Base-by-base conservation (phyloP, 2,329 filamentous ascomycete genomes). In the Fusarium sp. region DNA sequence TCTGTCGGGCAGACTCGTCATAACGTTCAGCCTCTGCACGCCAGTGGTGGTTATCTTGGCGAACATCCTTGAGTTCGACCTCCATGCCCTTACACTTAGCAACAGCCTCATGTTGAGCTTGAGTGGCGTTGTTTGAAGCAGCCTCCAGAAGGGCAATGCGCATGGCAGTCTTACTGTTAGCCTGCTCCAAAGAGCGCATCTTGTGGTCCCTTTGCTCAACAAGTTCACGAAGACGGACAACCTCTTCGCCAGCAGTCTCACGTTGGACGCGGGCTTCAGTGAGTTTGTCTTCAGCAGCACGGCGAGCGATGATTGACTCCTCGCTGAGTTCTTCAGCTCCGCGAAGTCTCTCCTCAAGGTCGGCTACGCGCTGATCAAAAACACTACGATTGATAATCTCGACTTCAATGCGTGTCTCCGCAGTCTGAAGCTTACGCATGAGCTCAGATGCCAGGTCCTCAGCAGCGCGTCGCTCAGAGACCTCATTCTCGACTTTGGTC, bases 191-290 rank as follows among this genome's bases (percentile, higher is more conserved):
- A 21, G 80, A 77, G 76, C 86, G 89, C 62, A 92, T 83, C 76
- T 87, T 88, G 51, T 87, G 83, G n/a, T 93, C 87, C 69, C 87
- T 89, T 71, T 93, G 89, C 40, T 92, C 89, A 46, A 91, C 80
- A 37, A 87, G 84, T 58, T 90, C 85, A 25, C 89, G 84, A 7
- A 94, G 85, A 53, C 90, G 86, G 66, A 85, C 85, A 67, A 91
- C 90, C 74, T 94, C 90, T 74, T 93, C 90, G n/a, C 90, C 87
- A 7, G 90, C 87, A 65, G 89, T 85, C 59, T 88, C 86, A 25
- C 93, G 83, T 21, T 90, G 84, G 54, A 88, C 85, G 77, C 94
- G 90, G n/a, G 89, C 84, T 74, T 94, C 91, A 7, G 89, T 86
- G 15, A 93, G 81, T 62, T 87, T 87, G 73, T 94, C 91, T 75